Evolutionary conservation across 1,139 yeast species (phyloP), one percentile per base, ranked within the genome.

Genomic region (Yamadazyma membranifaciens): DNA sequence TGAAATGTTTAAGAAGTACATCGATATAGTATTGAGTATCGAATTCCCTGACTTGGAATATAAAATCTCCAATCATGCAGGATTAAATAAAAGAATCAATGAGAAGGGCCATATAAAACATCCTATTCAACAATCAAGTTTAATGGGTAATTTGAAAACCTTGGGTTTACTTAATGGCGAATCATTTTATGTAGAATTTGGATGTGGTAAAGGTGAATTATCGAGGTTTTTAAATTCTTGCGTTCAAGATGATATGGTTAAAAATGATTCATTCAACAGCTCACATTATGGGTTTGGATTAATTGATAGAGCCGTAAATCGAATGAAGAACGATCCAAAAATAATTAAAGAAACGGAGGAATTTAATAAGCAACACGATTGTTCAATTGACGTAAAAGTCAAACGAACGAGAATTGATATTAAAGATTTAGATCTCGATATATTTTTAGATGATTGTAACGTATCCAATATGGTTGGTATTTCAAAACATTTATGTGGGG

Each of bases 401-500:
- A 59, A 65, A 44, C 68, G 95, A 47, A 62, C 81, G 9, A 75
- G 83, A 50, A 78, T 83, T 9, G 97, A 89, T 56, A 89, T 89
- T 44, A 87, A 86, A 59, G 95, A 89, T 55, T 58, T 89, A 27
- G 59, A 72, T 38, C 59, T 87, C 11, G 78, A 73, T 39, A 59
- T 64, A 16, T 72, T 81, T 28, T 45, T 82, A 1, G 55, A 59
- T 12, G 27, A 59, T 56, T 49, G 14, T 30, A 26, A 34, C 4
- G 41, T 54, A 10, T 34, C 57, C 1, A 40, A 44, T 6, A 59
- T 76, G 29, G 81, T 83, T 10, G 87, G 82, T 2, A 79, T 88
- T 2, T 87, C 96, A 2, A 89, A 89, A 59, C 97, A 89, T 63
- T 64, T 89, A 34, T 89, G 97, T 63, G 97, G 97, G 6, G 95